Evolutionary conservation across 257 asterid genomes (phyloP).

Genomic region (Cynanchum wilfordii): DNA sequence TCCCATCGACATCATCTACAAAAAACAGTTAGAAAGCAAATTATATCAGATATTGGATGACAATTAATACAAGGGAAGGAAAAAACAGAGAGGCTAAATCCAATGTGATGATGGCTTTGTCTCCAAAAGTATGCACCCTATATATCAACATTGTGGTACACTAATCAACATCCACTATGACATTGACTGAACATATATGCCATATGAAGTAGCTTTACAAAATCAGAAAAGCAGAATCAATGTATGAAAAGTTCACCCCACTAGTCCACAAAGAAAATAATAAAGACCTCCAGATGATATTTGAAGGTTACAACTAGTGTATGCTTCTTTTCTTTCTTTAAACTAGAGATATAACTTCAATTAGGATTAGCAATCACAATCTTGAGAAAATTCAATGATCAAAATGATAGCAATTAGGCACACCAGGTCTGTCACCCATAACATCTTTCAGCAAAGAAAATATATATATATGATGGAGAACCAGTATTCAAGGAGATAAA

Average conservation of each 20-base stretch:
- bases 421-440: background rate
- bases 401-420: background rate
- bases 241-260: background rate
- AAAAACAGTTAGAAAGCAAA: background rate
- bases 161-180: background rate
- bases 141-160: background rate
- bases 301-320: background rate
- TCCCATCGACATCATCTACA: slow-evolving; percentile 91
- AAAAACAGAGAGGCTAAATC: background rate
- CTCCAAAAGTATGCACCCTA: background rate
- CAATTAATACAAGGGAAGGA: background rate
- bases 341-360: background rate
- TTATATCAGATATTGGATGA: background rate
- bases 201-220: background rate
- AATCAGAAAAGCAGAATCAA: slow-evolving; percentile 3
- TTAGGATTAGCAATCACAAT: background rate
- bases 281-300: background rate
- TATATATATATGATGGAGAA: background rate
- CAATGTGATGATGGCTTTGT: background rate
- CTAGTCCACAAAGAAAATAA: background rate
- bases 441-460: background rate
- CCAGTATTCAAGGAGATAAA: background rate
- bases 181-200: background rate
- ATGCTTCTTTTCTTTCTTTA: background rate
- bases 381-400: background rate